Evolutionary conservation across 495 filamentous ascomycete genomes (phyloP), one percentile per base, ranked within the genome.

Genomic region (Neurospora sp.): DNA sequence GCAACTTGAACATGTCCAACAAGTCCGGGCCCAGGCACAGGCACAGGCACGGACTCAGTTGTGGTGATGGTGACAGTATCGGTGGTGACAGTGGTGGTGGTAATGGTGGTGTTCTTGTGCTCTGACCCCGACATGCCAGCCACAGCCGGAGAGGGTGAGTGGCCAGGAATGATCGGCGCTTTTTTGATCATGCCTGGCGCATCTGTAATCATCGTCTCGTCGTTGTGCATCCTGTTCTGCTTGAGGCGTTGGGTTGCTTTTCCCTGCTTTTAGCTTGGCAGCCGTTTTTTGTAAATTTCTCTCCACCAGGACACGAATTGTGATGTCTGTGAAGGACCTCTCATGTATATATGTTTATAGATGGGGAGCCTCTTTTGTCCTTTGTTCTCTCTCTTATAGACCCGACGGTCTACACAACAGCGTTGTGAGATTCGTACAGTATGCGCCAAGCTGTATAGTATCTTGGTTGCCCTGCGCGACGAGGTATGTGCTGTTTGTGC

Each of bases 161-260:
- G n/a, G 70, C 62, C 74, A 74, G 69, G 62, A 59, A 27, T 66
- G 76, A 77, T 79, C 76, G 72, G 70, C 76, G 71, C 46, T 73
- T 70, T 41, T 40, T 72, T 74, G 69, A 71, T 74, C 72, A 70
- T 69, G 38, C 69, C 69, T 69, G 73, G 76, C 40, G 72, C 66
- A 40, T 31, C 71, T 54, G 73, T 62, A 72, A 72, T 73, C 76
- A 72, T 42, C 70, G 39, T 39, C 71, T 54, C 37, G 69, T 76
- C 39, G 69, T 42, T 72, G 27, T 74, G 48, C 75, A 74, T 74
- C 44, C 40, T 44, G 72, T 72, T 46, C 46, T 71, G 69, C 40
- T 39, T 14, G 66, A 23, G 59, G 27, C 35, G 46, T n/a, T 62
- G 37, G 31, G 12, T 70, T 20, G 48, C 23, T 38, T 12, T 14